phyloP scores from a whole-genome alignment of 495 filamentous ascomycete species.

The Arthonia radiata region DNA sequence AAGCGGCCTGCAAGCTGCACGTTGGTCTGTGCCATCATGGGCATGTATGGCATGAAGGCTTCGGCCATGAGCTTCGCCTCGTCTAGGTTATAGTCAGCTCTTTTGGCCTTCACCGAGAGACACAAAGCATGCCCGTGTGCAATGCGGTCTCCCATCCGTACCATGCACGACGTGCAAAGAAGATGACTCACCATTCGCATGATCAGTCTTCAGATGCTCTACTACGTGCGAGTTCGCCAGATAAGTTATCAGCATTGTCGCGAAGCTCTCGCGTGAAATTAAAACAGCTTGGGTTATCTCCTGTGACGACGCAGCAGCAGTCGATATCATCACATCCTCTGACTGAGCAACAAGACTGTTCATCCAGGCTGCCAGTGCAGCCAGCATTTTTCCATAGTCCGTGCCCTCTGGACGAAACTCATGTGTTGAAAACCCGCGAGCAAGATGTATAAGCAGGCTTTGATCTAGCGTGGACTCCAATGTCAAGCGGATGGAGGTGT shows the following conservation, averaged over 20 bases:
- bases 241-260: no score
- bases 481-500: not conserved
- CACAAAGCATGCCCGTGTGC: not conserved
- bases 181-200: conserved; percentile 19
- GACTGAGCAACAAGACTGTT: no score
- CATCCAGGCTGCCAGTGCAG: conserved; percentile 21
- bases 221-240: conserved; percentile 25
- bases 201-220: conserved; percentile 16
- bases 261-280: no score
- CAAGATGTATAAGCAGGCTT: no score
- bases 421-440: no score
- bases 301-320: no score
- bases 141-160: no score
- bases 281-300: no score
- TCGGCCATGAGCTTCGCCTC: no score
- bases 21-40: conserved; percentile 23
- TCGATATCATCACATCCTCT: no score
- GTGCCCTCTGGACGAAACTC: not conserved
- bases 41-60: conserved; percentile 24
- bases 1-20: conserved; percentile 23
- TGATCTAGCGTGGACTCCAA: not conserved
- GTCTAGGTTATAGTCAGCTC: conserved; percentile 18
- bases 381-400: conserved; percentile 17
- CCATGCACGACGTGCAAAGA: no score
- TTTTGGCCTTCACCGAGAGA: conserved; percentile 8